Evolutionary conservation across 495 filamentous ascomycete genomes (phyloP), one percentile per base, ranked within the genome.

Genomic region (Penicillium taxi): DNA sequence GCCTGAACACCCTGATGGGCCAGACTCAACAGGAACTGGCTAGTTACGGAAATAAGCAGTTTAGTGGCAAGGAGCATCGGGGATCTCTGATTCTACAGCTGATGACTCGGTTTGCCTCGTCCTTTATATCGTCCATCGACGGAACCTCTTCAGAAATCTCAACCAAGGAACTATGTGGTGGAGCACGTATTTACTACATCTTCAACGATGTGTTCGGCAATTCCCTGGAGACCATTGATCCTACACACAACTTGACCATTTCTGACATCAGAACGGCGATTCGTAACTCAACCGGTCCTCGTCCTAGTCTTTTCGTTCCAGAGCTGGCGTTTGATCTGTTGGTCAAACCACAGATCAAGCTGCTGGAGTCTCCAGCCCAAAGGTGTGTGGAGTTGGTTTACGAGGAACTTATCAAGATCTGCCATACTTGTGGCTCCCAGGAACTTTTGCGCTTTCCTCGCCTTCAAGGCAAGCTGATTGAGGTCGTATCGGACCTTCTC

Each of bases 171-270:
- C 80, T 99, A 3, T 95, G 91, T 52, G 91, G 91, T 47, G 91
- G 91, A 41, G 91, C 91, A 12, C 77, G 91, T 16, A 96, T 99
- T 43, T 99, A 99, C 63, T 99, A 99, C 61, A 96, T 99, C 35
- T 99, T 99, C 70, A 99, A 99, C 60, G 95, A 90, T 25, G 93
- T 99, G 9, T 99, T 96, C 61, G 93, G 91, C 31, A 95, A 93
- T 61, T 94, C 90, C 7, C 66, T 99, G 16, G 93, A 96, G 58
- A 82, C 86, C 5, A 94, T 99, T 43, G 89, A 96, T 49, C 91
- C 91, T 5, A 96, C 88, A 1, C 81, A 80, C 13, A 96, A 96
- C 53, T 78, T 99, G 45, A 91, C 89, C 9, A 83, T 89, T 9
- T 79, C 88, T n/a, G 91, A 99, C 53, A 99, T 99, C 41, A 80